These are phyloP conservation scores for Leccinum solheimii DNA, from an alignment of 1,284 basidiomycete genomes.

Conservation along the genomic window DNA sequence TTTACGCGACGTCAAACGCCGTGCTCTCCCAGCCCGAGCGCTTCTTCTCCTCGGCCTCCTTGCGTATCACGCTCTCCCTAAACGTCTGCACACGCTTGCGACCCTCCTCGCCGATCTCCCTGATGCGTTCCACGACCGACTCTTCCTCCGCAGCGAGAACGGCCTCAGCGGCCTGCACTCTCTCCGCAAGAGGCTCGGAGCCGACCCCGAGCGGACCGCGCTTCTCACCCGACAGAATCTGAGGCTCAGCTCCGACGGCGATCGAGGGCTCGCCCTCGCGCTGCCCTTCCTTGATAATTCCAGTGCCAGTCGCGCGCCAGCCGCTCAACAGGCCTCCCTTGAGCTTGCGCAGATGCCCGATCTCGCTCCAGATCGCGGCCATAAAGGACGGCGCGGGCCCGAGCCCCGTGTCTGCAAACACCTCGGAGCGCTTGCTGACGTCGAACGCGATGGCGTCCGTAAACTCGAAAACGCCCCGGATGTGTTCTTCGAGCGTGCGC, in stretches of 20 bases:
- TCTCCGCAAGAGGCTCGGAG: constrained; percentile 46
- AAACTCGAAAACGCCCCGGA: constrained; percentile 50
- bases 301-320: constrained; percentile 59
- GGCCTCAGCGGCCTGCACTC: constrained; percentile 24
- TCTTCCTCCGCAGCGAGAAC: not conserved
- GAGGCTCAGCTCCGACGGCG: constrained; percentile 69
- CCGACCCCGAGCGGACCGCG: constrained; percentile 58
- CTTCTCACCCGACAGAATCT: constrained; percentile 64
- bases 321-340: constrained; percentile 42
- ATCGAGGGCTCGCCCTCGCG: constrained; percentile 43
- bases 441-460: constrained; percentile 59
- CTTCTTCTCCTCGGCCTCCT: constrained; percentile 21
- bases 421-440: constrained; percentile 51
- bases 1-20: constrained; percentile 25
- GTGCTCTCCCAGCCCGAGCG: constrained; percentile 29
- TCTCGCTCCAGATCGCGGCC: constrained; percentile 63
- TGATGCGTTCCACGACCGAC: constrained; percentile 7
- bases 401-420: constrained; percentile 64
- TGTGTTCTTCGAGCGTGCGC: constrained; percentile 53
- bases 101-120: constrained; percentile 18
- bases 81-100: constrained; percentile 25
- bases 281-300: constrained; percentile 50
- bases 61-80: constrained; percentile 28
- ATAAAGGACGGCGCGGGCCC: constrained; percentile 47
- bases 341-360: constrained; percentile 52